Evolutionary conservation across 2,329 filamentous ascomycete species (phyloP).

Genomic region (Mariannaea sp.): DNA sequence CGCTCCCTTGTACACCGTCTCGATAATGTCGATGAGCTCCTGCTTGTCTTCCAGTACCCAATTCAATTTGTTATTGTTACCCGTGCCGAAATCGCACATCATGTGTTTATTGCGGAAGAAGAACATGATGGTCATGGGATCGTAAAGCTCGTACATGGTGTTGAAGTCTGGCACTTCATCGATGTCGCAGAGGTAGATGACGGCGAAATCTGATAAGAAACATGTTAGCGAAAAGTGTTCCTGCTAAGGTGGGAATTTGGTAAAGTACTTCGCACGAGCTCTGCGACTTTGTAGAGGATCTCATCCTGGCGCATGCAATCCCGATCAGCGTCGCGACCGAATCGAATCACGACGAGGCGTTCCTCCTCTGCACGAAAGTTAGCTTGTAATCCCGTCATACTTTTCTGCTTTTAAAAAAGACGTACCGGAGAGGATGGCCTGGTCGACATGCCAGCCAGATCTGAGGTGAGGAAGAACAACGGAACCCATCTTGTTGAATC

Average conservation of each 20-base stretch:
- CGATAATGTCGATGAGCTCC: slow-evolving; percentile 96
- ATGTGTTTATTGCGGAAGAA: slow-evolving; percentile 99
- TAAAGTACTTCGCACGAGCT: slow-evolving; percentile 73
- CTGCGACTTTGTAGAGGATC: slow-evolving; percentile 91
- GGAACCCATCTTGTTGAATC: slow-evolving; percentile 63
- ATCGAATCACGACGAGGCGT: slow-evolving; percentile 89
- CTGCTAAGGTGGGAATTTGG: neutral
- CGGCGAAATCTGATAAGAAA: slow-evolving; percentile 66
- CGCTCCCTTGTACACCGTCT: slow-evolving; percentile 97
- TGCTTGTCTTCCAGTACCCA: slow-evolving; percentile 96
- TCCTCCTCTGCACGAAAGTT: slow-evolving; percentile 69
- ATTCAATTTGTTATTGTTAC: slow-evolving; percentile 98
- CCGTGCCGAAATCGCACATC: slow-evolving; percentile 97
- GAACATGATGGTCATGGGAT: slow-evolving; percentile 93
- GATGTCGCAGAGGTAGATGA: slow-evolving; percentile 92
- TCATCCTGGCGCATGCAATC: slow-evolving; percentile 83
- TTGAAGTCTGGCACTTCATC: slow-evolving; percentile 93
- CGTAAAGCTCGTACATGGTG: slow-evolving; percentile 92
- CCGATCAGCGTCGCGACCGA: slow-evolving; percentile 81
- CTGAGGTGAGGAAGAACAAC: slow-evolving; percentile 89
- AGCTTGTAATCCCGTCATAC: neutral
- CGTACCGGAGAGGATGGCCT: slow-evolving; percentile 71
- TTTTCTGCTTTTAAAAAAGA: neutral
- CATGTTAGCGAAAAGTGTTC: neutral
- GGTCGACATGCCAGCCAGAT: slow-evolving; percentile 97